These are phyloP conservation scores for Clonostachys solani DNA, from an alignment of 2,329 filamentous ascomycete genomes.

Conservation along the genomic window DNA sequence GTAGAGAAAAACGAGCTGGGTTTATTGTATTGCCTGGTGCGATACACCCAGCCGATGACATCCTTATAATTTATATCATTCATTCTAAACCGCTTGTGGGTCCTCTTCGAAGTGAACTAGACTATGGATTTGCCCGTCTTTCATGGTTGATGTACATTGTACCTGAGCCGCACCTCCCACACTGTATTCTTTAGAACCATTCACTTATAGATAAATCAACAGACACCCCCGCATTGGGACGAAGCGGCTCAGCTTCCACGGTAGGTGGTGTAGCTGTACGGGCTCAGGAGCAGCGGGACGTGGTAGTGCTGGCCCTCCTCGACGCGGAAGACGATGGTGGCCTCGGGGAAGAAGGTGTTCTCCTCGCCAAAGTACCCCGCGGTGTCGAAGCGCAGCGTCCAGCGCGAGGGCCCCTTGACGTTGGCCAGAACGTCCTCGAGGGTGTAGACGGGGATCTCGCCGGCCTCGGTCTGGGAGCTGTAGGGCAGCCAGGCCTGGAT, in stretches of 20 bases:
- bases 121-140: not conserved
- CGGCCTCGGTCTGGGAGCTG: conserved; percentile 41
- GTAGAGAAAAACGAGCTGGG: too few species aligned
- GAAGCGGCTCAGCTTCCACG: conserved; percentile 56
- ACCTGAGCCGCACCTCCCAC: not conserved
- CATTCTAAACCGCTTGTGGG: too few species aligned
- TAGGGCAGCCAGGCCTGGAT: conserved; percentile 65
- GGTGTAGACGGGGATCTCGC: conserved; percentile 54
- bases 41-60: too few species aligned
- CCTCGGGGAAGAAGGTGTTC: conserved; percentile 58
- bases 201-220: not conserved
- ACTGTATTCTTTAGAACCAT: not conserved
- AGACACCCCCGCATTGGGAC: not conserved
- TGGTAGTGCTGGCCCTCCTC: conserved; percentile 66
- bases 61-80: too few species aligned
- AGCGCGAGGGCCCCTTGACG: conserved; percentile 43
- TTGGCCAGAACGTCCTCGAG: conserved; percentile 50
- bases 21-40: too few species aligned
- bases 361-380: conserved; percentile 65
- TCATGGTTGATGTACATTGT: not conserved
- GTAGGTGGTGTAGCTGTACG: conserved; percentile 80
- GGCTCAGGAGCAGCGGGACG: conserved; percentile 72
- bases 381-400: conserved; percentile 71
- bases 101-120: not conserved
- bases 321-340: conserved; percentile 48